Evolutionary conservation across 129 eudicot species (phyloP).

Genomic region (Oenanthe sinensis): DNA sequence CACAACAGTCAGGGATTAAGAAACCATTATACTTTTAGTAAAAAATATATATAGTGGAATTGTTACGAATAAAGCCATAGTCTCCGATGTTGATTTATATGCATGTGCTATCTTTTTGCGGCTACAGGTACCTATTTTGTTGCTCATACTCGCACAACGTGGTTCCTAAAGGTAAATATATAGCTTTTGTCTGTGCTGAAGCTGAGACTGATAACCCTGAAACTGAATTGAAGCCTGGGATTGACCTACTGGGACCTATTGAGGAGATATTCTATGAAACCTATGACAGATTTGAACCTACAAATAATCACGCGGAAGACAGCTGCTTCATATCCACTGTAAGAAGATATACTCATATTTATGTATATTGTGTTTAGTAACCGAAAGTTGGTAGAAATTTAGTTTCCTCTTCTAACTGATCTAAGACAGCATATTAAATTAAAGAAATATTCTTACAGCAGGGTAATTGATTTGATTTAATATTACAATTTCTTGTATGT

Average conservation of each 20-base stretch:
- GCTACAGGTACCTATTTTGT: slow-evolving; percentile 79
- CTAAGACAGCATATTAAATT: not conserved
- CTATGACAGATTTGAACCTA: slow-evolving; percentile 72
- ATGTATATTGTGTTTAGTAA: not conserved
- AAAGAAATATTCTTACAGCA: not conserved
- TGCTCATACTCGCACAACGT: slow-evolving; percentile 90
- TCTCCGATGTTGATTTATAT: not conserved
- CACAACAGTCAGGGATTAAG: not conserved
- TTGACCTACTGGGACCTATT: slow-evolving; percentile 76
- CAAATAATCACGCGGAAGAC: slow-evolving; percentile 47
- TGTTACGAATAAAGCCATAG: not conserved
- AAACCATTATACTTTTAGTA: not conserved
- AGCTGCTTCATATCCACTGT: slow-evolving; percentile 71
- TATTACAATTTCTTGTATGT: not conserved
- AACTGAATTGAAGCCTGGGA: slow-evolving; percentile 81
- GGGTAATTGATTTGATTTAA: not conserved
- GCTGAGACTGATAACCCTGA: slow-evolving; percentile 88
- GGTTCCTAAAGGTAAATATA: slow-evolving; percentile 84
- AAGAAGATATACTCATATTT: slow-evolving; percentile 17
- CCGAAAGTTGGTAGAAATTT: not conserved
- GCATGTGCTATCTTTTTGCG: not conserved
- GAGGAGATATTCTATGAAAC: slow-evolving; percentile 88
- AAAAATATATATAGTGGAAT: not conserved
- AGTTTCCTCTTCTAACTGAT: not conserved
- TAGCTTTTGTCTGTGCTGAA: slow-evolving; percentile 83